Evolutionary conservation across 2,329 filamentous ascomycete species (phyloP).

Genomic region (Aspergillus pseudotamarii): DNA sequence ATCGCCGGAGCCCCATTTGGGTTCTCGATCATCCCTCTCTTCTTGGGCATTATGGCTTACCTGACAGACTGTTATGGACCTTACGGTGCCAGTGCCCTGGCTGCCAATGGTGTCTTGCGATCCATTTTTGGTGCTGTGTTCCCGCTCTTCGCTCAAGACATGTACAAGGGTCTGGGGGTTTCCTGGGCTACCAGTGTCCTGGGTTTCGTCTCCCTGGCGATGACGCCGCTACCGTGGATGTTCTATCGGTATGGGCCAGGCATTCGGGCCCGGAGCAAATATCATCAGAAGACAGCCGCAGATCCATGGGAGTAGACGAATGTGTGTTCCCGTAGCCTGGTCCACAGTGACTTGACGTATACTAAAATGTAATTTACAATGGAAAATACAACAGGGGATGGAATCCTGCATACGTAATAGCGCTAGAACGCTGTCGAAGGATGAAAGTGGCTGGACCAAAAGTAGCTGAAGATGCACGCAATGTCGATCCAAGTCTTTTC

Average conservation of each 20-base stretch:
- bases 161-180: not conserved
- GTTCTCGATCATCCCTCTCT: constrained; percentile 18
- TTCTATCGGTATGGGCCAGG: not conserved
- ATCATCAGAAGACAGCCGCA: not conserved
- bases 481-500: too few species aligned
- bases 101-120: not conserved
- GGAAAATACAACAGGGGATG: too few species aligned
- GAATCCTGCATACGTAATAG: too few species aligned
- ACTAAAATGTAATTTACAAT: not conserved
- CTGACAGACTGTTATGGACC: not conserved
- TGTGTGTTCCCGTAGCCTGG: not conserved
- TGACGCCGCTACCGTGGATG: not conserved
- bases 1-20: constrained; percentile 19
- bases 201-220: not conserved
- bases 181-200: not conserved
- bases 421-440: too few species aligned
- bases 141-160: not conserved
- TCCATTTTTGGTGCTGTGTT: not conserved
- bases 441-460: too few species aligned
- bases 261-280: not conserved
- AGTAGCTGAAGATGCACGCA: too few species aligned
- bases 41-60: constrained; percentile 5
- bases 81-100: not conserved
- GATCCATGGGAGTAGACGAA: not conserved
- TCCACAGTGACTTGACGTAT: not conserved